Percentiles rank a stretch among this genome's conserved stretches.
Evolutionary conservation across 2,329 filamentous ascomycete species (phyloP).

Genomic region (Echinosphaeria canescens): DNA sequence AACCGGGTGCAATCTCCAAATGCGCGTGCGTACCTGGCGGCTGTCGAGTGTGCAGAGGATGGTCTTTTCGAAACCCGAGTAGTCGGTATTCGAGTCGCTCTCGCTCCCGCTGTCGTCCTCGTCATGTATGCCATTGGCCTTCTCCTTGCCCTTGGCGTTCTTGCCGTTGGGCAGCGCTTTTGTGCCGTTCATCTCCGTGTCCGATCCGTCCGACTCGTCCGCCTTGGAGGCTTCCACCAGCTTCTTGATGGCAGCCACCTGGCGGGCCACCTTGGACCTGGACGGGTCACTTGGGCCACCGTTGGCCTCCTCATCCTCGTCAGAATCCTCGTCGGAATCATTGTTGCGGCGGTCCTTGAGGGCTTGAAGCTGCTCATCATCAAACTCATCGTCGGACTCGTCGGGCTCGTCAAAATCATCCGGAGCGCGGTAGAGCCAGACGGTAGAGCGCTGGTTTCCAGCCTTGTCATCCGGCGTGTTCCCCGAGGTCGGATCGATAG

Average conservation of each 20-base stretch:
- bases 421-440: conserved; percentile 72
- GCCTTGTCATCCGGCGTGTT: no score
- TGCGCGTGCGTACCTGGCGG: conserved; percentile 48
- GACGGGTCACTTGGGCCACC: conserved; percentile 79
- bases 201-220: no score
- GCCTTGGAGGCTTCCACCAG: conserved; percentile 45
- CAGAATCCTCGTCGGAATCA: conserved; percentile 19
- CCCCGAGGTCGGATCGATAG: conserved; percentile 83
- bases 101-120: conserved; percentile 37
- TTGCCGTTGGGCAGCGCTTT: conserved; percentile 33
- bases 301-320: conserved; percentile 52
- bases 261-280: conserved; percentile 74
- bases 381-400: conserved; percentile 32
- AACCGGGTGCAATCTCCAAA: no score
- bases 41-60: conserved; percentile 94
- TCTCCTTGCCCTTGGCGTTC: conserved; percentile 54
- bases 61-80: conserved; percentile 60
- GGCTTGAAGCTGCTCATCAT: conserved; percentile 35
- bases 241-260: conserved; percentile 56
- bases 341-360: no score
- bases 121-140: conserved; percentile 42
- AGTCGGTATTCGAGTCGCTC: conserved; percentile 34
- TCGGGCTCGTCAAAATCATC: conserved; percentile 11
- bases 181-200: conserved; percentile 58
- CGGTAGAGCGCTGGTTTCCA: conserved; percentile 70